Conservation (phyloP, 2,329 filamentous ascomycete genomes). For the Dothidotthia symphoricarpi region DNA sequence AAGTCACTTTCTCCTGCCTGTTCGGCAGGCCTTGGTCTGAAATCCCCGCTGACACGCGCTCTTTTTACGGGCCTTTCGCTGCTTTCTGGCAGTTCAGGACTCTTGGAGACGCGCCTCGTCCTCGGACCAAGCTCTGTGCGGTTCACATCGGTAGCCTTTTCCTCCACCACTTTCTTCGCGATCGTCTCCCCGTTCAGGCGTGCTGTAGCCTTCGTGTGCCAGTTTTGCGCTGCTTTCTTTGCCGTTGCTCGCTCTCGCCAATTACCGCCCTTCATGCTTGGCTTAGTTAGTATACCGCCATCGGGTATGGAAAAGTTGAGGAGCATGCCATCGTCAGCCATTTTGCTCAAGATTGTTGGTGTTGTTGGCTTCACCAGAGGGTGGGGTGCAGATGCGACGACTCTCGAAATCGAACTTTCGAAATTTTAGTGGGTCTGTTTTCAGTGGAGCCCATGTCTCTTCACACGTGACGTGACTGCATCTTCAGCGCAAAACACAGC, state of each 20-base stretch:
- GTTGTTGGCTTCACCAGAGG: slow-evolving; percentile 1
- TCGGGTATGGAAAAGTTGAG: slow-evolving; percentile 84
- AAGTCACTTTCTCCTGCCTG: slow-evolving; percentile 22
- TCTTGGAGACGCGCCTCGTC: slow-evolving; percentile 16
- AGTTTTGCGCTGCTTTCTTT: slow-evolving; percentile 63
- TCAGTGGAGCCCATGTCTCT: too few relatives aligned
- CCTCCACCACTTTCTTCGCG: slow-evolving; percentile 18
- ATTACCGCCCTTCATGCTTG: slow-evolving; percentile 78
- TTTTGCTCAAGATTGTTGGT: slow-evolving; percentile 41
- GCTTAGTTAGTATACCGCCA: slow-evolving; percentile 60
- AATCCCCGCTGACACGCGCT: slow-evolving; percentile 41
- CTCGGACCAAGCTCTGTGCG: slow-evolving; percentile 30
- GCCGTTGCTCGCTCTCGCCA: slow-evolving; percentile 88
- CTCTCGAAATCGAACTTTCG: slow-evolving; percentile 11
- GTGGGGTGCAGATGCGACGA: slow-evolving; percentile 3
- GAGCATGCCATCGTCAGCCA: slow-evolving; percentile 95
- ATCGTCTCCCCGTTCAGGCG: slow-evolving; percentile 30
- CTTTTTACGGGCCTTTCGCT: slow-evolving; percentile 35
- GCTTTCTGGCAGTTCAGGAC: slow-evolving; percentile 14
- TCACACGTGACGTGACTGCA: slow-evolving; percentile 8
- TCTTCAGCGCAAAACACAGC: slow-evolving; percentile 25
- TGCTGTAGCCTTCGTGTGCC: slow-evolving; percentile 46
- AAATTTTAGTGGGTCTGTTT: slow-evolving; percentile 12
- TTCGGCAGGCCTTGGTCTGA: slow-evolving; percentile 29
- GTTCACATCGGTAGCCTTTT: slow-evolving; percentile 31